Evolutionary conservation across 495 filamentous ascomycete genomes (phyloP).

Genomic region (Podospora pseudoanserina): DNA sequence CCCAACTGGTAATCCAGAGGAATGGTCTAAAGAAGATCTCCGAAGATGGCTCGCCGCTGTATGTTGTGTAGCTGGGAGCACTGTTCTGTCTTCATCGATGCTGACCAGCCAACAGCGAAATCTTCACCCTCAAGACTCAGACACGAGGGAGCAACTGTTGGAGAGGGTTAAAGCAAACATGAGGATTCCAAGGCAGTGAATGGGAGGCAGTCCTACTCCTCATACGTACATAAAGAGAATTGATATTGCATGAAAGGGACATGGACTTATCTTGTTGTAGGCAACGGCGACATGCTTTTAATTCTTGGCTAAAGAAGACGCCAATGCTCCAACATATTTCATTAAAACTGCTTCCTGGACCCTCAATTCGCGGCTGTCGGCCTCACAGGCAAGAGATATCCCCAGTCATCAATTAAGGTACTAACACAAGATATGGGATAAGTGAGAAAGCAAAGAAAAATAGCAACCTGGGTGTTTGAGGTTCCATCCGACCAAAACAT

Average conservation of each 20-base stretch:
- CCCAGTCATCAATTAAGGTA: background rate
- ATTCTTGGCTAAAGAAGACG: background rate
- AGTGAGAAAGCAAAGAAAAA: no score
- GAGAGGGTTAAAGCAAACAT: conserved; percentile 79
- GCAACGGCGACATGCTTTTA: no score
- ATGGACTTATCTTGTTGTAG: no score
- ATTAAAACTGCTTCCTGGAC: background rate
- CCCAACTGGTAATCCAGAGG: conserved; percentile 74
- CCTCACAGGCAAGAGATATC: background rate
- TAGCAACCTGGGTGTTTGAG: no score
- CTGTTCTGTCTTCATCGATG: background rate
- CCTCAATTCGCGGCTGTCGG: background rate
- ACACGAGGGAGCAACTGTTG: conserved; percentile 70
- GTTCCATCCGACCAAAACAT: background rate
- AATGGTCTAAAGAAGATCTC: conserved; percentile 70
- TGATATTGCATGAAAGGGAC: background rate
- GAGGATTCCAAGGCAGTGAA: conserved; percentile 42
- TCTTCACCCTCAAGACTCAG: conserved; percentile 60
- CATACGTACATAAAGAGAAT: background rate
- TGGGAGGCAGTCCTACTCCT: background rate
- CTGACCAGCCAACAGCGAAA: conserved; percentile 55
- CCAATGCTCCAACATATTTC: background rate
- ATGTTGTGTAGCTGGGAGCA: conserved; percentile 32
- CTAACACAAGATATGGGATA: background rate
- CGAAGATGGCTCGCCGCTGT: conserved; percentile 72